Base-by-base conservation (phyloP, 257 asterid species). In the Fraxinus cuspidata region DNA sequence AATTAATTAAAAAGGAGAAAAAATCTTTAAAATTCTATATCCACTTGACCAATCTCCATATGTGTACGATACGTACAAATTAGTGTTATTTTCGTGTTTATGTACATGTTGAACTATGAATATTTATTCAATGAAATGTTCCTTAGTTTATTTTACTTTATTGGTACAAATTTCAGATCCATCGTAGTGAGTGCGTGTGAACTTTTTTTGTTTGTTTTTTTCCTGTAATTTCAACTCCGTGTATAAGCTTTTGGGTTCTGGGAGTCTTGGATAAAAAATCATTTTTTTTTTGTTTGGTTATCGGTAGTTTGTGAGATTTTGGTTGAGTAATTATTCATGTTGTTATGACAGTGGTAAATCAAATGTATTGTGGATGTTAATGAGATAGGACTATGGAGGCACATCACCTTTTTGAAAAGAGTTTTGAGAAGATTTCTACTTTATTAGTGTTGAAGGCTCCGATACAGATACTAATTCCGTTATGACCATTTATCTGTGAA, bases 161-260 rank as follows among this genome's bases (percentile, higher is more conserved):
- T 28, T 69, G 23, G 27, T 23, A 81, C 74, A 74, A 32, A 81
- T 80, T 77, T 79, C 92, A 92, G 94, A 90, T 92, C 92, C 88
- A 49, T 85, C 72, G 72, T 23, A 37, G 83, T 74, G 71, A 73
- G 77, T 79, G 72, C 65, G 1, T 38, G 81, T 16, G 81, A 79
- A 71, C 81, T 79, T 37, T 13, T 29, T 60, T 73, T 71, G 31
- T 29, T 29, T 1, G 29, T 28, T 71, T 51, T 73, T 66, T 35
- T 34, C 68, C 71, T 83, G 79, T 70, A 76, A 79, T 73, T 82
- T 73, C 9, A 72, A 49, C 31, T 5, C 66, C 49, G 27, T 63
- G 42, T 74, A 7, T 44, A 13, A 72, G 60, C 75, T 60, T 82
- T 35, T 18, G 25, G 0, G 79, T 31, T 76, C 44, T 53, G 7